Evolutionary conservation across 768 basidiomycete species (phyloP).

Genomic region (Lactarius hatsudake): DNA sequence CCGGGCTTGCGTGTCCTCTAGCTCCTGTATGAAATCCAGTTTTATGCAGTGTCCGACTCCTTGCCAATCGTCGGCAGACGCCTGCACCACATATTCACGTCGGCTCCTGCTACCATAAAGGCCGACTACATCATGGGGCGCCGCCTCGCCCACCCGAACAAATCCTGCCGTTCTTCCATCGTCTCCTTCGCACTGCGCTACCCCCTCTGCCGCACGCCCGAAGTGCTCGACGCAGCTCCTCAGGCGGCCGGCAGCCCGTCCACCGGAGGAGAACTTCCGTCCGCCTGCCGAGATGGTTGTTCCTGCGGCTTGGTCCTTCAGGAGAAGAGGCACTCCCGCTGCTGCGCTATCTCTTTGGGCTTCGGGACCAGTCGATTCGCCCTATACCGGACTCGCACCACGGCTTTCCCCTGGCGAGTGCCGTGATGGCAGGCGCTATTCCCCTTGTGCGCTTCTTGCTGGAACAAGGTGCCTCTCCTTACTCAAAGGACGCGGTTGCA

Average conservation of each 20-base stretch:
- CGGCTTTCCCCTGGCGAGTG: conserved; percentile 81
- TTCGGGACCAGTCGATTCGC: conserved; percentile 36
- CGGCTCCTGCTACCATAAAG: conserved; percentile 54
- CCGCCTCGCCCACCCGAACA: conserved; percentile 24
- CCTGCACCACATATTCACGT: conserved; percentile 52
- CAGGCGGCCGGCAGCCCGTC: conserved; percentile 26
- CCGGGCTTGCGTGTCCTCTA: conserved; percentile 31
- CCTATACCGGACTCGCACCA: conserved; percentile 63
- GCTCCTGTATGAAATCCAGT: conserved; percentile 79
- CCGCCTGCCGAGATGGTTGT: conserved; percentile 62
- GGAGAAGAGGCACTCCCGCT: conserved; percentile 60
- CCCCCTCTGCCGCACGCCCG: conserved; percentile 42
- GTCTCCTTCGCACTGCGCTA: conserved; percentile 55
- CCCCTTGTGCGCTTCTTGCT: conserved; percentile 73
- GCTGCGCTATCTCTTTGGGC: conserved; percentile 53
- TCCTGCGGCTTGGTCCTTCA: conserved; percentile 43
- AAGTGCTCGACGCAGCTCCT: conserved; percentile 50
- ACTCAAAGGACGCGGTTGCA: conserved; percentile 56
- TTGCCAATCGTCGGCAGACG: conserved; percentile 59
- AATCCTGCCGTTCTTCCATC: conserved; percentile 17
- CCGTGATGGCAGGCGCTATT: conserved; percentile 61
- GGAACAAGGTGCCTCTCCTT: conserved; percentile 67
- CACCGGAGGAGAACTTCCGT: too few relatives aligned
- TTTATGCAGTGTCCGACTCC: conserved; percentile 59
- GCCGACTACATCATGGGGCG: conserved; percentile 61